Conservation (phyloP, 306 rosid species). For the Albizia julibrissin region DNA sequence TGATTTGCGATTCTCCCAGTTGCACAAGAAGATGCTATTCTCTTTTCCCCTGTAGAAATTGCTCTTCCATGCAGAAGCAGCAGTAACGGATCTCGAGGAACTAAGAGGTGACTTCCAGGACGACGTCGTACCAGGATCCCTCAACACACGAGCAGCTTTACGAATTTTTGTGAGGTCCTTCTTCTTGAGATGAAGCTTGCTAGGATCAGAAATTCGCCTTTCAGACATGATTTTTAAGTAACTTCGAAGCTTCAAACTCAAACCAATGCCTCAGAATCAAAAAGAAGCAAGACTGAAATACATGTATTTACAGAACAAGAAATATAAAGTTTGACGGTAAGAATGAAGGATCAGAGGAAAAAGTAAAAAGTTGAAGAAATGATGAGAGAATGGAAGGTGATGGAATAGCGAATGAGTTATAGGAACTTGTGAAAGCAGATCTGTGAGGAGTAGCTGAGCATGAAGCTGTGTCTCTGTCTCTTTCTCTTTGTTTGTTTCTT, state of each 20-base stretch:
- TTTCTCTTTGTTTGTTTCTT: conserved; percentile 11
- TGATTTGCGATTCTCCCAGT: conserved; percentile 80
- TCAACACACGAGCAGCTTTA: conserved; percentile 81
- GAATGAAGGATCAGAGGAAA: neutral
- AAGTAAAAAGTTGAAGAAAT: neutral
- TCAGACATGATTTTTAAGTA: conserved; percentile 46
- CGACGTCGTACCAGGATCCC: conserved; percentile 95
- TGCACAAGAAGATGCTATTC: conserved; percentile 69
- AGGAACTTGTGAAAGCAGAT: conserved; percentile 36
- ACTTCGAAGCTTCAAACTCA: neutral
- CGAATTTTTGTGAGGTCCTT: conserved; percentile 96
- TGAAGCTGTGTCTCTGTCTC: conserved; percentile 1
- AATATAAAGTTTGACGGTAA: neutral
- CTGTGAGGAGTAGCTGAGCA: conserved; percentile 23
- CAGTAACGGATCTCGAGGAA: conserved; percentile 68
- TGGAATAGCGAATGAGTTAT: conserved; percentile 3
- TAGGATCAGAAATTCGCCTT: conserved; percentile 67
- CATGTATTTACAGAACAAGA: conserved; percentile 15
- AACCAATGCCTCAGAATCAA: conserved; percentile 8
- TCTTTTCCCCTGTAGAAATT: conserved; percentile 35
- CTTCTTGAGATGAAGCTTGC: conserved; percentile 77
- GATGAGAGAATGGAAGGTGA: conserved; percentile 6
- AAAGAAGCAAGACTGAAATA: conserved; percentile 20
- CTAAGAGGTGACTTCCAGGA: conserved; percentile 85
- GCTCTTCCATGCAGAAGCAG: conserved; percentile 41